phyloP scores from a whole-genome alignment of 345 rosid genomes.

The Crucihimalaya himalaica region DNA sequence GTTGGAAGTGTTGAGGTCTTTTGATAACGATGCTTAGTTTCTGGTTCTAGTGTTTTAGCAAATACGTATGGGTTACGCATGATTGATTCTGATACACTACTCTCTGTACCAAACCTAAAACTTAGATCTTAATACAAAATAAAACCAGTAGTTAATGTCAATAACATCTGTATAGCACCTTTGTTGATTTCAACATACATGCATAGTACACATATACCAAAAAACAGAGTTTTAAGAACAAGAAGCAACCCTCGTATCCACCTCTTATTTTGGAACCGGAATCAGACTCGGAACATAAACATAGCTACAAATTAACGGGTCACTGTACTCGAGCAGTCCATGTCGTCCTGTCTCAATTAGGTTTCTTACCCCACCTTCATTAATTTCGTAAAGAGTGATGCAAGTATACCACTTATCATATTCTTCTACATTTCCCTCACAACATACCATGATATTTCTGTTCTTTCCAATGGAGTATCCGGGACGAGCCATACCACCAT shows the following conservation, averaged over 20 bases:
- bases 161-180: no score
- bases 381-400: not conserved
- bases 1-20: no score
- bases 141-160: no score
- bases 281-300: slow-evolving; percentile 3
- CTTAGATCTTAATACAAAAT: no score
- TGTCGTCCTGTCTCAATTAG: not conserved
- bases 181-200: no score
- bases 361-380: not conserved
- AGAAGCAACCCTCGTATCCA: not conserved
- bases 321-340: not conserved
- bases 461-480: not conserved
- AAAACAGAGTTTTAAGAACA: not conserved
- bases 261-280: not conserved
- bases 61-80: no score
- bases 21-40: no score
- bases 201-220: no score
- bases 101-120: no score
- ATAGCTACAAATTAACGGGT: not conserved
- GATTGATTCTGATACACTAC: no score
- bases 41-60: no score
- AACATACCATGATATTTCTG: not conserved
- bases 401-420: no score
- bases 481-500: not conserved
- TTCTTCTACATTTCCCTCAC: not conserved